Conservation (phyloP, 306 rosid genomes). For the Malus sieversii region DNA sequence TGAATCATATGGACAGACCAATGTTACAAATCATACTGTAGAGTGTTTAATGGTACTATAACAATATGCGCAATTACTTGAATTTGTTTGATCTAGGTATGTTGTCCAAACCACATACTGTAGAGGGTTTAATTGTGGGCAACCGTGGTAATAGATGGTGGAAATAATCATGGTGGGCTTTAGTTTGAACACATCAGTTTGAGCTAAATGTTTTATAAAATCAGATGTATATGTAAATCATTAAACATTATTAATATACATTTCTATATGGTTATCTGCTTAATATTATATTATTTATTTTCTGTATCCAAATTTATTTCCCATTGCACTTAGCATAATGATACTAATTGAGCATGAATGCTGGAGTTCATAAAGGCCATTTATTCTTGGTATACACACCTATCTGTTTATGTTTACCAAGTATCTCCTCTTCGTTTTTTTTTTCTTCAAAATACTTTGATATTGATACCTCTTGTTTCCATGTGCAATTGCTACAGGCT, state of each 20-base stretch:
- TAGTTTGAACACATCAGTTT: not conserved
- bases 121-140: not conserved
- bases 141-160: not conserved
- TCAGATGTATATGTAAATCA: not conserved
- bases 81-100: not conserved
- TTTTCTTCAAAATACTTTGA: not conserved
- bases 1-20: not conserved
- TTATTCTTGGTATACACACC: not conserved
- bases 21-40: not conserved
- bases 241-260: not conserved
- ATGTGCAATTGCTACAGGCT: conserved; percentile 45
- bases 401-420: not conserved
- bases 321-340: not conserved
- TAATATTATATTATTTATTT: not conserved
- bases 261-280: not conserved
- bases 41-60: not conserved
- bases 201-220: not conserved
- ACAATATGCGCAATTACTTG: not conserved
- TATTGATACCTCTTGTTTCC: not conserved
- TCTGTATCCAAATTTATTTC: not conserved
- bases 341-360: not conserved
- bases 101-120: not conserved
- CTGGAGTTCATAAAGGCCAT: not conserved
- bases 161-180: not conserved
- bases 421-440: not conserved